phyloP scores from a whole-genome alignment of 768 basidiomycete species.

The Scleroderma citrinum region DNA sequence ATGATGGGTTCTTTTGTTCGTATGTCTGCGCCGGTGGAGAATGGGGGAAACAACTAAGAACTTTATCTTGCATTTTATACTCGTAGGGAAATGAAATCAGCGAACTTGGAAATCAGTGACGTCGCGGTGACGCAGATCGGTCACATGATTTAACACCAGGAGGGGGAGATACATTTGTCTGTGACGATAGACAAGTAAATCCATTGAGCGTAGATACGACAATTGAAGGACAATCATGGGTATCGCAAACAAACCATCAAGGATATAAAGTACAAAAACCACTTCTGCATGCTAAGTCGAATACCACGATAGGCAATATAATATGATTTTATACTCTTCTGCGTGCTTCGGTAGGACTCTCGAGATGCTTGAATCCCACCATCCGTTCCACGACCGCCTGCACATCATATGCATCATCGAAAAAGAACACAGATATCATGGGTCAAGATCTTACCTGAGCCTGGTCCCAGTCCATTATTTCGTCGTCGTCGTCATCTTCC shows the following conservation, averaged over 20 bases:
- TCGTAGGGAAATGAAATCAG: neutral
- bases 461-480: conserved; percentile 61
- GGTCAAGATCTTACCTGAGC: conserved; percentile 44
- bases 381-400: conserved; percentile 54
- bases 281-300: too few species aligned
- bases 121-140: conserved; percentile 6
- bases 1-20: conserved; percentile 6
- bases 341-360: conserved; percentile 22
- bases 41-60: neutral
- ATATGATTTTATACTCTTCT: conserved; percentile 1
- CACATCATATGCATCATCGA: neutral
- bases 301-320: too few species aligned
- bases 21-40: neutral
- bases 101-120: neutral
- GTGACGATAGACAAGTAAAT: too few species aligned
- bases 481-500: conserved; percentile 63
- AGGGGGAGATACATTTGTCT: too few species aligned
- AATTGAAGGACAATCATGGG: too few species aligned
- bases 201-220: too few species aligned
- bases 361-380: conserved; percentile 42
- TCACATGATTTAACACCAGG: neutral
- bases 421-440: neutral
- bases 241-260: too few species aligned
- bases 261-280: too few species aligned
- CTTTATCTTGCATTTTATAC: neutral